phyloP scores from a whole-genome alignment of 805 yeast genomes.

The Hanseniaspora vineae region DNA sequence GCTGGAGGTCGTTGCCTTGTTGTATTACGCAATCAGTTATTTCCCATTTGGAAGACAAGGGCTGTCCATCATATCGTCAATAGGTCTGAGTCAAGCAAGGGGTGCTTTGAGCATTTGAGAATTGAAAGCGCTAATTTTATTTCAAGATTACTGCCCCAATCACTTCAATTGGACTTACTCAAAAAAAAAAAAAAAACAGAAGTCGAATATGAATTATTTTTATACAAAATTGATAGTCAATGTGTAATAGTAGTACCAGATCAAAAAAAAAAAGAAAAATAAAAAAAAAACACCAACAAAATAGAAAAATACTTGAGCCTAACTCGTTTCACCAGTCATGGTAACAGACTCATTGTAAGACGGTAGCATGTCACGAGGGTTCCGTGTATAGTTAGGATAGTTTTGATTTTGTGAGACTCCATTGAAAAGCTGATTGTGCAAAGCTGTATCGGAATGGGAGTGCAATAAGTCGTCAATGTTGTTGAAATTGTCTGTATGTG shows the following conservation, averaged over 20 bases:
- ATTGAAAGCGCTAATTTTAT: too few relatives aligned
- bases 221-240: too few relatives aligned
- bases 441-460: not conserved
- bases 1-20: slow-evolving; percentile 71
- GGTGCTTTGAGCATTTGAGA: slow-evolving; percentile 23
- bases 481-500: slow-evolving; percentile 2
- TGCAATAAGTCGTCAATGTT: slow-evolving; percentile 13
- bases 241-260: too few relatives aligned
- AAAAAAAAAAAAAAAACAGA: too few relatives aligned
- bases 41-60: slow-evolving; percentile 93
- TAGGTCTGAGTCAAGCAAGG: slow-evolving; percentile 45
- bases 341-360: slow-evolving; percentile 20
- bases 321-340: slow-evolving; percentile 14
- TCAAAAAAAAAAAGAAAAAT: not conserved
- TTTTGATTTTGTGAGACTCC: slow-evolving; percentile 1
- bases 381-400: slow-evolving; percentile 4
- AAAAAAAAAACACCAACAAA: not conserved
- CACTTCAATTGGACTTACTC: too few relatives aligned
- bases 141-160: too few relatives aligned
- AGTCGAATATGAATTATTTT: too few relatives aligned
- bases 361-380: slow-evolving; percentile 18
- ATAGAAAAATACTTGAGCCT: slow-evolving; percentile 1
- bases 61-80: slow-evolving; percentile 38
- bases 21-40: slow-evolving; percentile 82
- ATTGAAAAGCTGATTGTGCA: not conserved